Percentiles rank a stretch among this genome's conserved stretches.
These are phyloP conservation scores for Amaranthus palmeri DNA, from an alignment of 148 eudicot species.

Conservation along the genomic window DNA sequence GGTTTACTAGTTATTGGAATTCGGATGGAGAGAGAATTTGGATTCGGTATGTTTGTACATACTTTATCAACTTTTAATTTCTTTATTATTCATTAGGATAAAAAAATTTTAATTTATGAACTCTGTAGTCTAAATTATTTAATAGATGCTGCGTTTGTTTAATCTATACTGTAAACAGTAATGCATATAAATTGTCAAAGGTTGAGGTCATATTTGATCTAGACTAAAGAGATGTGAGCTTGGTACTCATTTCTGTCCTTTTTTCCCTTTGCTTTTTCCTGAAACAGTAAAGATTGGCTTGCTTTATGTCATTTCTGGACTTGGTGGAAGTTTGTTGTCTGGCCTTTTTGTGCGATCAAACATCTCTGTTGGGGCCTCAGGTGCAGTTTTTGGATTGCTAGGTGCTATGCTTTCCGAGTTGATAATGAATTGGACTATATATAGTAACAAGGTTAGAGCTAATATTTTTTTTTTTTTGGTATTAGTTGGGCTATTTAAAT, in stretches of 20 bases:
- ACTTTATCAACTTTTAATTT: background rate
- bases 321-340: constrained; percentile 81
- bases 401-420: constrained; percentile 96
- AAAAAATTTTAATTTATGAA: background rate
- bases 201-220: background rate
- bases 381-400: constrained; percentile 84
- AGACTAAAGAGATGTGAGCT: background rate
- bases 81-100: background rate
- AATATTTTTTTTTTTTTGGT: background rate
- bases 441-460: constrained; percentile 59
- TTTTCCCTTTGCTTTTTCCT: background rate
- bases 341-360: constrained; percentile 67
- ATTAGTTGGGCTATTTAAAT: background rate
- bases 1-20: constrained; percentile 74
- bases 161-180: background rate
- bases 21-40: constrained; percentile 81
- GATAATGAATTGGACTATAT: constrained; percentile 78
- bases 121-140: too few relatives aligned
- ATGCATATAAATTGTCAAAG: background rate
- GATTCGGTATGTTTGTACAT: constrained; percentile 52
- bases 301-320: constrained; percentile 73
- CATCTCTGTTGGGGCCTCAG: constrained; percentile 93
- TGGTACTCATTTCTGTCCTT: background rate
- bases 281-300: constrained; percentile 67
- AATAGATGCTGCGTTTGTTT: background rate